Conservation (phyloP, 2,329 filamentous ascomycete species). For the Calonectria hawksworthii region DNA sequence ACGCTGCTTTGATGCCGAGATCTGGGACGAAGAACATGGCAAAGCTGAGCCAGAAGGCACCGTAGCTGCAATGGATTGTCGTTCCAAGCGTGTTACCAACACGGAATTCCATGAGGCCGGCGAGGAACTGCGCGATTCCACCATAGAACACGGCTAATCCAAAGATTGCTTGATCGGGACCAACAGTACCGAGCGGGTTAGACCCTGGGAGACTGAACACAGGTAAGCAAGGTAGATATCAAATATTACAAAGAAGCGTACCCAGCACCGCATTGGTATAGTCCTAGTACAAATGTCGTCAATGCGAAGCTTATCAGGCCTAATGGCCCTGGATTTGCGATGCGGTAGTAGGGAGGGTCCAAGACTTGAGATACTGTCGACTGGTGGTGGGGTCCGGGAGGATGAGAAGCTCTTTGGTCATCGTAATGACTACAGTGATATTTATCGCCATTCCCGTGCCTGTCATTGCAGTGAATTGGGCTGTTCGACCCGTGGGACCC, state of each 20-base stretch:
- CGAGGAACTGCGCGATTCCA: constrained; percentile 76
- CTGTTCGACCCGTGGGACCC: constrained; percentile 41
- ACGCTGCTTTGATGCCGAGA: constrained; percentile 64
- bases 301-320: constrained; percentile 75
- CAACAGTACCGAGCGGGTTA: constrained; percentile 51
- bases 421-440: constrained; percentile 34
- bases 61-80: constrained; percentile 72
- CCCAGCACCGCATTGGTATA: constrained; percentile 62
- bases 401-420: constrained; percentile 22
- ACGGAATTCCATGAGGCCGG: constrained; percentile 69
- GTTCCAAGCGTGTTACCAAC: constrained; percentile 75
- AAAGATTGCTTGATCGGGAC: constrained; percentile 54
- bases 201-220: constrained; percentile 49
- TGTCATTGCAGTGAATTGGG: constrained; percentile 43
- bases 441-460: constrained; percentile 33
- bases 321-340: constrained; percentile 72
- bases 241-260: constrained; percentile 51
- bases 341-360: constrained; percentile 55
- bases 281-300: constrained; percentile 72
- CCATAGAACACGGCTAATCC: constrained; percentile 65
- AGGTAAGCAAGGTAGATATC: background rate
- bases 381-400: constrained; percentile 49
- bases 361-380: constrained; percentile 53
- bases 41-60: constrained; percentile 73
- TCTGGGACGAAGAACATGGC: constrained; percentile 68